Evolutionary conservation across 805 yeast genomes (phyloP), one percentile per base, ranked within the genome.

Genomic region (Cyberlindnera euphorbiiphila): DNA sequence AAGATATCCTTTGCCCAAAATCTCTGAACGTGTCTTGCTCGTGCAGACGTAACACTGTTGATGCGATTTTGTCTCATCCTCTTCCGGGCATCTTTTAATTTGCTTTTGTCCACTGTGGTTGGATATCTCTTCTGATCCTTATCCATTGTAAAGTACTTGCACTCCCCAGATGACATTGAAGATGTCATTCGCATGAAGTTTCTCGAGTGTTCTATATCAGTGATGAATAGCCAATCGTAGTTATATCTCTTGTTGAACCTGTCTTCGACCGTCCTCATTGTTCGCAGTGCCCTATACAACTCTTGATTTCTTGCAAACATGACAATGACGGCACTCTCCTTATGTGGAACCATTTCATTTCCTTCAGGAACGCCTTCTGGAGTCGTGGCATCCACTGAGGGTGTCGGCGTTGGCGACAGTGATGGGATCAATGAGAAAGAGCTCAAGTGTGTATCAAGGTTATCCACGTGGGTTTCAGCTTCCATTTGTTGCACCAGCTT

Each of bases 141-240:
- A 70, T 6, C 83, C 69, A n/a, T 54, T 45, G 9, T 86, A 88
- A n/a, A n/a, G 53, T 77, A 85, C 29, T 66, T 65, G 15, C 76
- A 72, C 5, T 54, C 59, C 7, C 88, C 84, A 1, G 79, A 69
- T 6, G 78, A 70, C 23, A 68, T 51, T 10, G 67, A 63, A 6
- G 65, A 43, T 1, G 80, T 66, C 22, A 61, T 55, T 10, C 53
- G 49, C 32, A 59, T 69, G 57, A 85, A 85, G 40, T 69, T 71
- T 1, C 62, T 65, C 16, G 69, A 57, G 52, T 81, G 84, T 4
- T 70, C 72, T 34, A 63, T 67, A 53, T 85, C 87, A 53, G 83
- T 81, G 33, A 85, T 57, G 46, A 85, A 80, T 2, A 83, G 76
- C 84, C 86, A 85, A 56, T 84, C 91, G 53, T 85, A 83, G 48